Base-by-base conservation (phyloP, 73 alveolate genomes). In the Tetrahymena elliotti region DNA sequence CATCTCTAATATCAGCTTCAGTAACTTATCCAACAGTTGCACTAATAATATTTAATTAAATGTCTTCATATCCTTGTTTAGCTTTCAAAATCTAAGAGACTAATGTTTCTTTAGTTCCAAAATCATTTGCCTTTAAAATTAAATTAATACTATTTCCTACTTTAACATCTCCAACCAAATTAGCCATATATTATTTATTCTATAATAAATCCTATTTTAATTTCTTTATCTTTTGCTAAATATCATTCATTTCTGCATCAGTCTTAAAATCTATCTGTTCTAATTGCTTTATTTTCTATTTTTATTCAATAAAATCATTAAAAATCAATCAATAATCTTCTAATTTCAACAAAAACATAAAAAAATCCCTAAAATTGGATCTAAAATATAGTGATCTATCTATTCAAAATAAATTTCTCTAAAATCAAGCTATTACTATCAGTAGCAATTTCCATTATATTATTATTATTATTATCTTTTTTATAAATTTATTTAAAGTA, bases 21-120 rank as follows among this genome's bases (percentile, higher is more conserved):
- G 97, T 97, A 6, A 98, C 94, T 22, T 98, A 97, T 2, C 99
- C 99, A n/a, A 98, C 98, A 39, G 97, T 96, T 12, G 98, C 82
- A 27, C 94, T 92, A 9, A 97, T 94, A 10, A 98, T 94, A 33
- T 24, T 93, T 37, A 95, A 40, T 33, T 93, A 52, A 34, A 98
- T 95, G 24, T 93, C 38, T 18, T 96, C 95, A 83, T 94, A 93
- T 82, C 83, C 96, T 35, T 84, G 84, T 8, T 84, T 93, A 31
- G 96, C 83, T 53, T 96, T 93, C 47, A 96, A 93, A 13, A 97
- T 94, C 93, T 97, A 97, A 82, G 96, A 39, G 27, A 93, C 83
- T 9, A 98, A 88, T 4, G 99, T 98, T 40, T 98, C 99, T 36
- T 97, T 96, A 27, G 96, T 97, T 33, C 99, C 99, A 34, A 93